Evolutionary conservation across 148 eudicot genomes (phyloP).

Genomic region (Rhododendron kiyosumense): DNA sequence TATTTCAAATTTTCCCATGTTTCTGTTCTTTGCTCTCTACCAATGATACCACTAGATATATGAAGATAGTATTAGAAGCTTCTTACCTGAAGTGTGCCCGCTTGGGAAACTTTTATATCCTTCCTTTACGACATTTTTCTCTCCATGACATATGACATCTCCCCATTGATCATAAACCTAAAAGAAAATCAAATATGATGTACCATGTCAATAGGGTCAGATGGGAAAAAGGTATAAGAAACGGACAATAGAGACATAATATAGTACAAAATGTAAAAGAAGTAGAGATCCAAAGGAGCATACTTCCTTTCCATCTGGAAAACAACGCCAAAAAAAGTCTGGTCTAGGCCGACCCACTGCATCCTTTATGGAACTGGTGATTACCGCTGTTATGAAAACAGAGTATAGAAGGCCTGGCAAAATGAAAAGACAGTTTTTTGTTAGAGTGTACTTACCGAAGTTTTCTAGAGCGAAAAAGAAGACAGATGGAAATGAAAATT

Average conservation of each 20-base stretch:
- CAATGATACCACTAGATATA: not conserved
- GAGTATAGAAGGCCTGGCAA: constrained; percentile 36
- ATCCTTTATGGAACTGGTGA: constrained; percentile 33
- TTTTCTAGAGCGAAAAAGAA: not conserved
- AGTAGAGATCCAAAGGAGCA: not conserved
- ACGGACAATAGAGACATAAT: not conserved
- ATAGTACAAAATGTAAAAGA: not conserved
- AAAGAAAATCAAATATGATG: not conserved
- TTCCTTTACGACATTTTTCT: constrained; percentile 16
- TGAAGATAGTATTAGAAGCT: not conserved
- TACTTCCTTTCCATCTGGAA: constrained; percentile 53
- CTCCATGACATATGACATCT: constrained; percentile 35
- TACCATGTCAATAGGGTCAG: not conserved
- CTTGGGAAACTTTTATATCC: constrained; percentile 47
- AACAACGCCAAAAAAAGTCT: constrained; percentile 50
- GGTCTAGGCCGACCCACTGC: constrained; percentile 51
- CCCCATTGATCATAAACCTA: constrained; percentile 39
- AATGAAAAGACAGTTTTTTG: not conserved
- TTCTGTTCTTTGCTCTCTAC: not conserved
- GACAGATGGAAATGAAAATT: not conserved
- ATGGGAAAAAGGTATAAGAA: not conserved
- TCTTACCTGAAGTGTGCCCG: constrained; percentile 41
- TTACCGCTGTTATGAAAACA: constrained; percentile 26
- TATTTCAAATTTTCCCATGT: not conserved
- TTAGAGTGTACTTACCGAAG: not conserved